A percentile compares a stretch with the other conserved stretches of the same genome.
Evolutionary conservation across 257 asterid genomes (phyloP).

Genomic region (Thymus quinquecostatus): DNA sequence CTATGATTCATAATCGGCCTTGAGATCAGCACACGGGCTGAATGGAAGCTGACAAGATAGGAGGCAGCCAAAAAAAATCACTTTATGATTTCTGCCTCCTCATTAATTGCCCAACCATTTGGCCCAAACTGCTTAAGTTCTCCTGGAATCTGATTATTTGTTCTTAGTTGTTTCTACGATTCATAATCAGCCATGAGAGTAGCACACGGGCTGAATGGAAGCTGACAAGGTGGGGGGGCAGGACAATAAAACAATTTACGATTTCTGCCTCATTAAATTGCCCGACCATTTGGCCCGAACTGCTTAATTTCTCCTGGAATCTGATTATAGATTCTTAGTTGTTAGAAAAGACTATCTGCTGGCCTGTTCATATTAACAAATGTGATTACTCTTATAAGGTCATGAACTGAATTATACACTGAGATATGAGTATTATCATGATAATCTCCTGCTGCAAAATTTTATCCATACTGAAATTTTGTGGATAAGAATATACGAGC

Average conservation of each 20-base stretch:
- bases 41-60: constrained; percentile 10
- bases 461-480: background rate
- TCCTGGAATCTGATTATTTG: constrained; percentile 14
- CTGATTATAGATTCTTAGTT: background rate
- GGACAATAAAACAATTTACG: background rate
- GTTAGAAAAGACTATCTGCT: background rate
- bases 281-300: constrained; percentile 18
- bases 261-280: constrained; percentile 8
- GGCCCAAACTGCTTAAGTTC: constrained; percentile 20
- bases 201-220: constrained; percentile 22
- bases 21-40: constrained; percentile 19
- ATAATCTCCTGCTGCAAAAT: background rate
- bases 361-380: constrained; percentile 5
- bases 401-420: background rate
- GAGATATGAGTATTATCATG: constrained; percentile 8
- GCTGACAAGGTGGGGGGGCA: background rate
- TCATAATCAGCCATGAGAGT: constrained; percentile 21
- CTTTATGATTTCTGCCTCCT: background rate
- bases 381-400: background rate
- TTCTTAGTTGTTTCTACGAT: constrained; percentile 11
- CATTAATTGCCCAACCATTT: constrained; percentile 20
- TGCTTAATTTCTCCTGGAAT: constrained; percentile 24
- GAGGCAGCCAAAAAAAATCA: background rate
- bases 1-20: constrained; percentile 19
- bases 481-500: background rate